phyloP scores from a whole-genome alignment of 129 eudicot species.

The Chrysanthemum lavandulifolium region DNA sequence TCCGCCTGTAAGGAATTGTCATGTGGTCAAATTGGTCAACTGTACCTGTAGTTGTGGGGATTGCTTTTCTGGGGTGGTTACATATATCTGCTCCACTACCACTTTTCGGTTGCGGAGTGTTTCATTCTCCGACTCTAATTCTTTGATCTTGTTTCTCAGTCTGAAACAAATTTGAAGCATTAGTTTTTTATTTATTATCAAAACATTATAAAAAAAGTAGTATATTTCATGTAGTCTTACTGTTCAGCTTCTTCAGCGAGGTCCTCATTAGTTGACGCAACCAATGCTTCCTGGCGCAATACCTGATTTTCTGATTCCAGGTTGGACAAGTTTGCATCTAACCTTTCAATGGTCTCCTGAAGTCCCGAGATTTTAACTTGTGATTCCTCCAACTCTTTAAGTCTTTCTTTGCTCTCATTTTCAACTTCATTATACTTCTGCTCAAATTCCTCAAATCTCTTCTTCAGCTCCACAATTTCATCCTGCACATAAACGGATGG shows the following conservation, averaged over 20 bases:
- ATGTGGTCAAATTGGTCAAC: neutral
- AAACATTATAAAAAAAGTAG: neutral
- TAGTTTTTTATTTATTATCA: neutral
- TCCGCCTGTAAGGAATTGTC: slow-evolving; percentile 4
- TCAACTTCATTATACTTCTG: slow-evolving; percentile 47
- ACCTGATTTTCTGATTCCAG: slow-evolving; percentile 97
- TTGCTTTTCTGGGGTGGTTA: slow-evolving; percentile 35
- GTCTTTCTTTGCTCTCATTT: slow-evolving; percentile 57
- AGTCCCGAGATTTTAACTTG: slow-evolving; percentile 60
- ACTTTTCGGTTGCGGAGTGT: slow-evolving; percentile 55
- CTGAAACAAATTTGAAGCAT: slow-evolving; percentile 37
- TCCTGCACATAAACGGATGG: slow-evolving; percentile 44
- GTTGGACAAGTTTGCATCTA: slow-evolving; percentile 76
- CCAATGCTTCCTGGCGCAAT: slow-evolving; percentile 92
- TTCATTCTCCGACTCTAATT: slow-evolving; percentile 72
- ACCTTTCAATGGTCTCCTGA: slow-evolving; percentile 77
- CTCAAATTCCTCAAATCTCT: slow-evolving; percentile 68
- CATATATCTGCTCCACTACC: slow-evolving; percentile 45
- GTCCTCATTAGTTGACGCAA: slow-evolving; percentile 68
- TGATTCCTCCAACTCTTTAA: slow-evolving; percentile 70
- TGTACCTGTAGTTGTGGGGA: slow-evolving; percentile 45
- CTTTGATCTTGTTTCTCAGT: slow-evolving; percentile 59
- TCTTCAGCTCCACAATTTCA: slow-evolving; percentile 64
- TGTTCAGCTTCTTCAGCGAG: slow-evolving; percentile 67
- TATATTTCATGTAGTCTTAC: slow-evolving; percentile 45